Base-by-base conservation (phyloP, 2,329 filamentous ascomycete genomes). In the Rhytidhysteron rufulum region DNA sequence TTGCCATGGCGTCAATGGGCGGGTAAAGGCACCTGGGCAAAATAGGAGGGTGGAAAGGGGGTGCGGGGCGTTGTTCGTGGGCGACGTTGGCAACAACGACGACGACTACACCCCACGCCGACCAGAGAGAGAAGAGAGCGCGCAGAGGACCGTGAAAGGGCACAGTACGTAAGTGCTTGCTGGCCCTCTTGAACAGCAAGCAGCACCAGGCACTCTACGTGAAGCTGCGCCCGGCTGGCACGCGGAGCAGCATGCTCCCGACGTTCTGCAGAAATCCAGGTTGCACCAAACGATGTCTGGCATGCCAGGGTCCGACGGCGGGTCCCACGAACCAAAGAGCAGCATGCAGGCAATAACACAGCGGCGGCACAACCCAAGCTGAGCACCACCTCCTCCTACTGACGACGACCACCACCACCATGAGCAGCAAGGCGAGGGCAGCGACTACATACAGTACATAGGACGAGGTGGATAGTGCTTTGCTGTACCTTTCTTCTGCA, bases 211-310 rank as follows among this genome's bases (percentile, higher is more conserved):
- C 27, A 42, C 35, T 45, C 36, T 32, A 43, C 5, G 27, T 42
- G 39, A 42, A 16, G 38, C 38, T 31, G 20, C 9, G 21, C 34
- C 15, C 18, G 44, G 43, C 43, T 46, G 34, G 35, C 44, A 36
- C 46, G 41, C 42, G 44, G 39, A 45, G 13, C 30, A 34, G 40
- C 40, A 21, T 43, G 29, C 15, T 50, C 30, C 45, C 45, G 41
- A 44, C 25, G 37, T 19, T 35, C 24, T 29, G 25, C 36, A 27
- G 27, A 30, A 20, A 31, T 37, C 40, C 37, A 37, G 41, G 47
- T 40, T 41, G 43, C 38, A 47, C 37, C 2, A 34, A 27, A 38
- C 41, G 41, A 34, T 21, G 37, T 17, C 40, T 31, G 39, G 37
- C 40, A 31, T 43, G 33, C 48, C 43, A 47, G 43, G 27, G 33